A percentile compares a stretch with the other conserved stretches of the same genome.
phyloP scores from a whole-genome alignment of 106 monocot species.

The Dendrobium nobile region DNA sequence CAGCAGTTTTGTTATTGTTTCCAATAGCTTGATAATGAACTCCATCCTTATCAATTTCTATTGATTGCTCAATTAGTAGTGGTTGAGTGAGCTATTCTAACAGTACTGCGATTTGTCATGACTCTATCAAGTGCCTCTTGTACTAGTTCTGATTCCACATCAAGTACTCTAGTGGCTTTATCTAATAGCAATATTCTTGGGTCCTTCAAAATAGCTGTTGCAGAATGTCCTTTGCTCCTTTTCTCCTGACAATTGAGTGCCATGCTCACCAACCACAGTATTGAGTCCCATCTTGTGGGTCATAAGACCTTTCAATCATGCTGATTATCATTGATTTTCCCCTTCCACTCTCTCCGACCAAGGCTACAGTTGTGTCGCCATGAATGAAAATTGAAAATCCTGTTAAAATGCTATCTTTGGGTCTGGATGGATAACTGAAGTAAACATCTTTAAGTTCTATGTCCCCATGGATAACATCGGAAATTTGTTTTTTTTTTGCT shows the following conservation, averaged over 20 bases:
- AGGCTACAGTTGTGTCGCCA: constrained; percentile 13
- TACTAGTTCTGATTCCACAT: constrained; percentile 41
- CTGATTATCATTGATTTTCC: constrained; percentile 18
- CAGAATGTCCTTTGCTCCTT: constrained; percentile 53
- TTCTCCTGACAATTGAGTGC: constrained; percentile 47
- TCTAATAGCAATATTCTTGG: constrained; percentile 51
- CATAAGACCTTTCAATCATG: constrained; percentile 23
- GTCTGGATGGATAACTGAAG: constrained; percentile 53
- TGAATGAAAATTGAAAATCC: constrained; percentile 15
- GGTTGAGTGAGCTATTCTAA: constrained; percentile 39
- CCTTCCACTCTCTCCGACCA: constrained; percentile 24
- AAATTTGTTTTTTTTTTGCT: constrained; percentile 6
- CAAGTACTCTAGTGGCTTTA: constrained; percentile 53
- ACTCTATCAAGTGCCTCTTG: constrained; percentile 42
- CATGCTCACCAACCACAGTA: constrained; percentile 53
- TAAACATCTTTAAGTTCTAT: constrained; percentile 41
- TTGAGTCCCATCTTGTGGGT: constrained; percentile 33
- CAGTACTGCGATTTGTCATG: constrained; percentile 40
- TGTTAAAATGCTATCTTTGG: constrained; percentile 29
- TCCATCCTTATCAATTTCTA: neutral
- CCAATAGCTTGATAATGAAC: neutral
- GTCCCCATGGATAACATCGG: constrained; percentile 31
- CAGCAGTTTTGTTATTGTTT: neutral
- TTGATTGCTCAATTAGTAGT: neutral
- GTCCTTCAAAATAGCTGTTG: constrained; percentile 48